Conservation (phyloP, 495 filamentous ascomycete species). For the Aspergillus asperescens region DNA sequence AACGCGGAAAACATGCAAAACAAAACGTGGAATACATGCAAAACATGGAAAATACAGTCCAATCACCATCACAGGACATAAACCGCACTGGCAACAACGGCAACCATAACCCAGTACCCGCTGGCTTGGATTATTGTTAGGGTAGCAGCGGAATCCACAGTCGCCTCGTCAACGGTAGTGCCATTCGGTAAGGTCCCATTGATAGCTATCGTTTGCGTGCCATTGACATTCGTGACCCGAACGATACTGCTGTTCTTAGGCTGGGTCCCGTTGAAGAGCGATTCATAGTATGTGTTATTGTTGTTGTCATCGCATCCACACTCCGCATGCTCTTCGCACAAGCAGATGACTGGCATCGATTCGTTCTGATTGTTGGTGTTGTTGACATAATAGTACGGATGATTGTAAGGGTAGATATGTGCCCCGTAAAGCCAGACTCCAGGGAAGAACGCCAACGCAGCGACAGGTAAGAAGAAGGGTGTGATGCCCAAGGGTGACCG, state of each 20-base stretch:
- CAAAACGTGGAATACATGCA: too few species aligned
- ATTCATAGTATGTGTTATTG: slow-evolving; percentile 51
- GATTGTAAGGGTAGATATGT: slow-evolving; percentile 65
- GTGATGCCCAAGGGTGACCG: slow-evolving; percentile 52
- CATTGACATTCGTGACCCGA: slow-evolving; percentile 61
- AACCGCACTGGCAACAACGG: slow-evolving; percentile 46
- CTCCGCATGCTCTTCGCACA: slow-evolving; percentile 61
- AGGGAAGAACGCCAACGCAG: slow-evolving; percentile 53
- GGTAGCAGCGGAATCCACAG: slow-evolving; percentile 30
- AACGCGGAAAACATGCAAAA: too few species aligned
- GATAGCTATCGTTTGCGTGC: slow-evolving; percentile 67
- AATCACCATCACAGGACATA: slow-evolving; percentile 28
- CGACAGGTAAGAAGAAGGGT: slow-evolving; percentile 53
- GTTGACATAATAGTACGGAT: slow-evolving; percentile 51
- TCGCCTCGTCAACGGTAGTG: slow-evolving; percentile 57
- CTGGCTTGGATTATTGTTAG: slow-evolving; percentile 37
- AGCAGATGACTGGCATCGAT: slow-evolving; percentile 65
- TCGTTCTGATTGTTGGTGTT: slow-evolving; percentile 50
- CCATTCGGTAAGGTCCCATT: slow-evolving; percentile 85
- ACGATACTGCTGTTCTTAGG: slow-evolving; percentile 60
- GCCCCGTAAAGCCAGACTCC: slow-evolving; percentile 52
- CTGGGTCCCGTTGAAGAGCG: slow-evolving; percentile 62
- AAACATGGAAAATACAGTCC: background rate
- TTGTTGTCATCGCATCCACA: slow-evolving; percentile 83
- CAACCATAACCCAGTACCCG: slow-evolving; percentile 61